These are phyloP conservation scores for Pseudogymnoascus destructans DNA, from an alignment of 2,329 filamentous ascomycete species.

Conservation along the genomic window DNA sequence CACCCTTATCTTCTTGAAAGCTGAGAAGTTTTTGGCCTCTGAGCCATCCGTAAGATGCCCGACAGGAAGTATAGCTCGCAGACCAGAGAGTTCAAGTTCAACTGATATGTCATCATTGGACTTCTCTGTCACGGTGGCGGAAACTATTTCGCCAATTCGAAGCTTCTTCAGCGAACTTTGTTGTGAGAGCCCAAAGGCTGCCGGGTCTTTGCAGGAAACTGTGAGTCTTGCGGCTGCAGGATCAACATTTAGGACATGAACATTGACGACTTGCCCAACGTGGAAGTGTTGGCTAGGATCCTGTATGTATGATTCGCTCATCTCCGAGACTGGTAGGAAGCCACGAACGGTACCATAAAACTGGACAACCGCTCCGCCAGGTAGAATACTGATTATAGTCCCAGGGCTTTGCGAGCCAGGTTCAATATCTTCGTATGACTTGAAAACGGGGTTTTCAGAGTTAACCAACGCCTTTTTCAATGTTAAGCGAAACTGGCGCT, in stretches of 20 bases:
- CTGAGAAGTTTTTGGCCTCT: slow-evolving; percentile 59
- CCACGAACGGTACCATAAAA: slow-evolving; percentile 78
- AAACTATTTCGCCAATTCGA: slow-evolving; percentile 59
- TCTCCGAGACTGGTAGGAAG: slow-evolving; percentile 86
- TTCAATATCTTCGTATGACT: slow-evolving; percentile 59
- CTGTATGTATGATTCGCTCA: slow-evolving; percentile 93
- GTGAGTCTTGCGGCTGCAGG: slow-evolving; percentile 57
- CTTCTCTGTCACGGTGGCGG: slow-evolving; percentile 70
- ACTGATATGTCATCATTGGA: slow-evolving; percentile 63
- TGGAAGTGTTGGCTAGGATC: slow-evolving; percentile 84
- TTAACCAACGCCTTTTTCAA: slow-evolving; percentile 92
- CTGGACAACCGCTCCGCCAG: slow-evolving; percentile 73
- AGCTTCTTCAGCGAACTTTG: slow-evolving; percentile 66
- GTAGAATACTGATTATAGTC: slow-evolving; percentile 70
- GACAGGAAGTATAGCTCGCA: slow-evolving; percentile 66
- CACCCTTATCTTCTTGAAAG: slow-evolving; percentile 68
- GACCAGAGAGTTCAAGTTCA: slow-evolving; percentile 57
- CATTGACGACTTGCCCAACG: slow-evolving; percentile 78
- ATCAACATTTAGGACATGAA: slow-evolving; percentile 75
- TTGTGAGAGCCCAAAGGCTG: slow-evolving; percentile 59
- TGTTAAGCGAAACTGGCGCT: slow-evolving; percentile 71
- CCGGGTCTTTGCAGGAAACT: slow-evolving; percentile 86
- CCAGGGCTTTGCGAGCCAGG: slow-evolving; percentile 70
- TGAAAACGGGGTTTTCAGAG: slow-evolving; percentile 68
- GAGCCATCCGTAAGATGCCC: slow-evolving; percentile 80